Evolutionary conservation across 192 early-diverging fungal genomes (phyloP).

Genomic region (Rhizoclosmatium sp.): DNA sequence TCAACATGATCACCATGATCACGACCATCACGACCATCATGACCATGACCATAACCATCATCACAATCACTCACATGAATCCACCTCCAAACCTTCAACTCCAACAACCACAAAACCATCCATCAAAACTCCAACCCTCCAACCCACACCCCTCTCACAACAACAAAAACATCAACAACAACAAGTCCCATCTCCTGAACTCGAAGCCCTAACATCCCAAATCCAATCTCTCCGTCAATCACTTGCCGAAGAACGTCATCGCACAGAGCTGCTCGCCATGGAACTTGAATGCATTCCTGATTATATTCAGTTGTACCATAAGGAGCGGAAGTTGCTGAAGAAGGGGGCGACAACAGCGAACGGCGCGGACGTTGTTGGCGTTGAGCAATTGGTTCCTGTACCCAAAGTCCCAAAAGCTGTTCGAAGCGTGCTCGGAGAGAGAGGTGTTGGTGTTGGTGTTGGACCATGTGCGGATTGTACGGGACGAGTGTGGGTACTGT

Average conservation of each 20-base stretch:
- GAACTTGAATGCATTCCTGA: constrained; percentile 33
- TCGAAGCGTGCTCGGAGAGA: neutral
- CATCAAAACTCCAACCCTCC: too few relatives aligned
- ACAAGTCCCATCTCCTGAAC: neutral
- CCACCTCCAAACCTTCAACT: too few relatives aligned
- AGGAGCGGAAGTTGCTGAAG: constrained; percentile 21
- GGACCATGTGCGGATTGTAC: constrained; percentile 22
- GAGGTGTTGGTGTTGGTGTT: neutral
- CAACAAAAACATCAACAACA: neutral
- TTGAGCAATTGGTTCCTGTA: neutral
- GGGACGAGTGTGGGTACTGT: constrained; percentile 10
- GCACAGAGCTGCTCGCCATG: constrained; percentile 28
- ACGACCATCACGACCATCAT: neutral
- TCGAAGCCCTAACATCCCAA: constrained; percentile 3
- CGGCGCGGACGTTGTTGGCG: neutral
- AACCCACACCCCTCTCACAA: too few relatives aligned
- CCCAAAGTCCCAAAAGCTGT: neutral
- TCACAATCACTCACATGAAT: too few relatives aligned
- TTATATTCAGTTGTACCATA: constrained; percentile 32
- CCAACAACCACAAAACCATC: too few relatives aligned
- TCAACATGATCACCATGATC: neutral
- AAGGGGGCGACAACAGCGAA: neutral
- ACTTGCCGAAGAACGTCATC: constrained; percentile 25
- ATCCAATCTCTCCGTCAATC: neutral
- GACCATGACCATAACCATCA: neutral